Percentiles rank a stretch among this genome's conserved stretches.
phyloP scores from a whole-genome alignment of 495 filamentous ascomycete genomes.

The Immersiella caudata region DNA sequence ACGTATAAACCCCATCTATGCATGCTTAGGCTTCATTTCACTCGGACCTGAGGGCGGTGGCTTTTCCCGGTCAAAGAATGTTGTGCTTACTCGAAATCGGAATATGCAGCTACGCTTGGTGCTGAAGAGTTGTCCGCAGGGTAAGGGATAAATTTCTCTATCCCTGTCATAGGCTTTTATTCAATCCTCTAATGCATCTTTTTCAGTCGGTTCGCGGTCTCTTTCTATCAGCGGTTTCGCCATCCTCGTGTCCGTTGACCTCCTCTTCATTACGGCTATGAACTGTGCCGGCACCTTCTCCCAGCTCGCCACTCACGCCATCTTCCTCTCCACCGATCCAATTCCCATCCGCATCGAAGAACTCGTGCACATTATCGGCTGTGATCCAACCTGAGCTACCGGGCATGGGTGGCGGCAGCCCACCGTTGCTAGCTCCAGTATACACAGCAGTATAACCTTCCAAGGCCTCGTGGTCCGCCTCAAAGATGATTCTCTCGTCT shows the following conservation, averaged over 20 bases:
- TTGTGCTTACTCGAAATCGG: too few relatives aligned
- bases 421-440: conserved; percentile 49
- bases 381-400: conserved; percentile 96
- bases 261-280: conserved; percentile 44
- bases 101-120: too few relatives aligned
- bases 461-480: conserved; percentile 52
- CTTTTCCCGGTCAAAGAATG: too few relatives aligned
- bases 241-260: conserved; percentile 32
- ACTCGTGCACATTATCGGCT: conserved; percentile 89
- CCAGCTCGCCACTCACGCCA: conserved; percentile 46
- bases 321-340: conserved; percentile 50
- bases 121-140: too few relatives aligned
- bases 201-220: conserved; percentile 42
- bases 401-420: conserved; percentile 73
- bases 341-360: conserved; percentile 58
- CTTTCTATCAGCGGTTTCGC: conserved; percentile 43
- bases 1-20: too few relatives aligned
- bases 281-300: conserved; percentile 48
- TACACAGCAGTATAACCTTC: conserved; percentile 53
- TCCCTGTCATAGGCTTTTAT: too few relatives aligned
- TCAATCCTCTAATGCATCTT: too few relatives aligned
- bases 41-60: too few relatives aligned
- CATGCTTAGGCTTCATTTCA: too few relatives aligned
- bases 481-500: conserved; percentile 60
- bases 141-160: too few relatives aligned